A percentile compares a stretch with the other conserved stretches of the same genome.
phyloP scores from a whole-genome alignment of 192 early-diverging fungal genomes.

The Haplosporangium gracile region DNA sequence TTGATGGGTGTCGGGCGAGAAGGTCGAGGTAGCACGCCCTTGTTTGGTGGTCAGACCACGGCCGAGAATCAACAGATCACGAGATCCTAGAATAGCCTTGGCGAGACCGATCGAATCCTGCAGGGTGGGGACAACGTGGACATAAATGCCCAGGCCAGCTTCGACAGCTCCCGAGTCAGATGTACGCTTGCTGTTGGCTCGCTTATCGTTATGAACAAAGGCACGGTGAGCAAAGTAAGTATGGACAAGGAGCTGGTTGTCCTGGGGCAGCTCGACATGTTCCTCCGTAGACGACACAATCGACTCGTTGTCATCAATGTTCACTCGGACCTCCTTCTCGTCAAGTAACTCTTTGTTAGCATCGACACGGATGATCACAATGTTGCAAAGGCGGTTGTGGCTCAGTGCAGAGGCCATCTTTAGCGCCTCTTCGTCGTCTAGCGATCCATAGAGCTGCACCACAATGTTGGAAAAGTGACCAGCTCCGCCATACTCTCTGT shows the following conservation, averaged over 20 bases:
- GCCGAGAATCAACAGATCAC: slow-evolving; percentile 66
- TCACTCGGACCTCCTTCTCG: slow-evolving; percentile 7
- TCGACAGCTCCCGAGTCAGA: slow-evolving; percentile 12
- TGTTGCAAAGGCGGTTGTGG: slow-evolving; percentile 40
- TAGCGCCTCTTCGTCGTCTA: slow-evolving; percentile 45
- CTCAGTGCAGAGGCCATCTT: slow-evolving; percentile 48
- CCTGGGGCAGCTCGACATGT: slow-evolving; percentile 8
- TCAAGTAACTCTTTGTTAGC: neutral
- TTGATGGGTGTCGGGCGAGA: neutral
- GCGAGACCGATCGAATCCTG: slow-evolving; percentile 54
- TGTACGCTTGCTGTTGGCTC: slow-evolving; percentile 6
- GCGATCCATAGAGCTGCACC: slow-evolving; percentile 39
- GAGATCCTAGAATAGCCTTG: slow-evolving; percentile 51
- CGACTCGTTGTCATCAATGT: slow-evolving; percentile 21
- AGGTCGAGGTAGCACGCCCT: slow-evolving; percentile 4
- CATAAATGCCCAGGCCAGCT: slow-evolving; percentile 33
- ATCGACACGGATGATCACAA: slow-evolving; percentile 38
- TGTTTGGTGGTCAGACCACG: slow-evolving; percentile 30
- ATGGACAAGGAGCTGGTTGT: slow-evolving; percentile 29
- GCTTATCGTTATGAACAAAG: slow-evolving; percentile 6
- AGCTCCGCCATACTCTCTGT: slow-evolving; percentile 46
- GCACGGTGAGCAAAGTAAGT: slow-evolving; percentile 29
- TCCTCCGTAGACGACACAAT: slow-evolving; percentile 17
- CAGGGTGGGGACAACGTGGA: slow-evolving; percentile 49
- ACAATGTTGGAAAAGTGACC: slow-evolving; percentile 48